Percentiles rank a stretch among this genome's conserved stretches.
Conservation (phyloP, 2,329 filamentous ascomycete species). For the Aciculosporium take region DNA sequence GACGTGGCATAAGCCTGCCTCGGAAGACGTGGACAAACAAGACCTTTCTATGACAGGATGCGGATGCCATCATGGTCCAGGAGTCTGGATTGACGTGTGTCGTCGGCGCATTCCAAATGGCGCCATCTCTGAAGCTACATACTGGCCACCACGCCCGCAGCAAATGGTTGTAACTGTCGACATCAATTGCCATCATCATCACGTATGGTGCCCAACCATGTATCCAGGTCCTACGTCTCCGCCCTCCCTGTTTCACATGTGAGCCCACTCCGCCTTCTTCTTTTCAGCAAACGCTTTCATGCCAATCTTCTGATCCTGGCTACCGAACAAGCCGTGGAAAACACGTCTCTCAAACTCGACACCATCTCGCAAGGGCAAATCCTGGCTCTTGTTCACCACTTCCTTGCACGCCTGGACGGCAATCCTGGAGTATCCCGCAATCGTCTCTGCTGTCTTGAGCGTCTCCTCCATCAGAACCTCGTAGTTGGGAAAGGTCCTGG, state of each 20-base stretch:
- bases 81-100: no score
- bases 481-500: constrained; percentile 63
- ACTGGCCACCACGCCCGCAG: no score
- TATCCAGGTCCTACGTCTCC: no score
- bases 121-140: no score
- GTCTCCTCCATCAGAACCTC: constrained; percentile 73
- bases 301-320: constrained; percentile 91
- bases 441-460: constrained; percentile 72
- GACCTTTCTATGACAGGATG: no score
- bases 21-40: no score
- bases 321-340: constrained; percentile 89
- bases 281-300: constrained; percentile 94
- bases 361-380: constrained; percentile 71
- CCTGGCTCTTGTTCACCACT: constrained; percentile 98
- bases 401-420: constrained; percentile 85
- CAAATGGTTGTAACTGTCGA: no score
- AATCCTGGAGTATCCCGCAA: constrained; percentile 76
- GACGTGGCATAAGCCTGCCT: no score
- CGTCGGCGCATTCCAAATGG: no score
- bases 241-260: constrained; percentile 56
- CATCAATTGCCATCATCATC: no score
- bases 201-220: no score
- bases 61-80: no score
- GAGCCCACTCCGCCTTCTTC: constrained; percentile 79
- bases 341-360: constrained; percentile 89